Evolutionary conservation across 352 stramenopile genomes (phyloP).

Genomic region (Globisporangium rhizosaccharum): DNA sequence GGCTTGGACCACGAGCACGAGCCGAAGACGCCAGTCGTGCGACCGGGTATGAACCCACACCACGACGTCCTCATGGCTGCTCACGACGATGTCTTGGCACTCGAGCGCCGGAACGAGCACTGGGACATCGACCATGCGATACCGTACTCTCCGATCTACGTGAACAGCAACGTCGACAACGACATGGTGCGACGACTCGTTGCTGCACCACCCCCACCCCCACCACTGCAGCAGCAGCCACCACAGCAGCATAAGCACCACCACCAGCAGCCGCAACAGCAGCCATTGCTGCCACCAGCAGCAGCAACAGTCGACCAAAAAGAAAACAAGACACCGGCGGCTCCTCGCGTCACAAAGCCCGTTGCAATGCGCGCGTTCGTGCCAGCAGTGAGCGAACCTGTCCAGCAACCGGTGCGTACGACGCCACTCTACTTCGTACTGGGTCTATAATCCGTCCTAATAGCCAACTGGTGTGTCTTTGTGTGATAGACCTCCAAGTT

Average conservation of each 20-base stretch:
- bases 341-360: constrained; percentile 8
- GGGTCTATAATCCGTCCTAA: too few relatives aligned
- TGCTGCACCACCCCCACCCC: background rate
- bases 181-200: background rate
- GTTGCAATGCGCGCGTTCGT: constrained; percentile 8
- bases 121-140: background rate
- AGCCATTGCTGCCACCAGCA: background rate
- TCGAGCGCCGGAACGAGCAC: background rate
- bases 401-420: constrained; percentile 2
- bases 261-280: background rate
- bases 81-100: background rate
- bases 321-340: background rate
- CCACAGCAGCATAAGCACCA: background rate
- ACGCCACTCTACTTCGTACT: too few relatives aligned
- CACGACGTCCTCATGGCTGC: background rate
- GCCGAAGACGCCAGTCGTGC: constrained; percentile 6
- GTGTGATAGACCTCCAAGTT: constrained; percentile 2
- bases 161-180: background rate
- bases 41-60: background rate
- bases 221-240: background rate
- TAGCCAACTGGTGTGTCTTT: background rate
- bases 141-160: background rate
- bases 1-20: constrained; percentile 6
- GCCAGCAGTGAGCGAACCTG: background rate
- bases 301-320: constrained; percentile 6